phyloP scores from a whole-genome alignment of 306 rosid genomes.

The Prosopis cineraria region DNA sequence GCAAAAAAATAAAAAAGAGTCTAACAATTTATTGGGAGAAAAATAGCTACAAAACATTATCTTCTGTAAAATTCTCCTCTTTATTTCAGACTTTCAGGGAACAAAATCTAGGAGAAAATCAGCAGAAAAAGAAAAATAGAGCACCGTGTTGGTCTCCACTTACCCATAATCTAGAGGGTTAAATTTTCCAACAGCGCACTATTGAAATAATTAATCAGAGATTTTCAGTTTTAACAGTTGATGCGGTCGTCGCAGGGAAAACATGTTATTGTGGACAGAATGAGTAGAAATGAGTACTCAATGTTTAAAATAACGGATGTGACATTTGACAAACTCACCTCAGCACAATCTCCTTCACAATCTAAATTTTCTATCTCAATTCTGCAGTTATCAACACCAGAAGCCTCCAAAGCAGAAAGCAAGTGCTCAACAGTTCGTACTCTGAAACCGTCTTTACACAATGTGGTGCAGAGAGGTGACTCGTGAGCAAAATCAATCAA shows the following conservation, averaged over 20 bases:
- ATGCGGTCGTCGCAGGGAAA: not conserved
- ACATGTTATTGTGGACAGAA: not conserved
- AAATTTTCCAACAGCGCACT: too few relatives aligned
- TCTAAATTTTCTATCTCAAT: slow-evolving; percentile 58
- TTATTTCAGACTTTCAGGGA: not conserved
- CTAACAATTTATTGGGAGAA: too few relatives aligned
- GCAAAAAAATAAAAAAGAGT: not conserved
- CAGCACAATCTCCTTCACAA: slow-evolving; percentile 49
- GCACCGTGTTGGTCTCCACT: not conserved
- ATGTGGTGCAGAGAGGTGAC: slow-evolving; percentile 81
- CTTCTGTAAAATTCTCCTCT: not conserved
- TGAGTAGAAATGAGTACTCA: not conserved
- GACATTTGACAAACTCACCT: slow-evolving; percentile 46
- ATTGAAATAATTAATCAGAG: too few relatives aligned
- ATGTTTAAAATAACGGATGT: not conserved
- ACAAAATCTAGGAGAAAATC: not conserved
- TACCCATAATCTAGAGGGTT: too few relatives aligned
- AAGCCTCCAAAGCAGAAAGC: slow-evolving; percentile 88
- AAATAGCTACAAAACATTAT: too few relatives aligned
- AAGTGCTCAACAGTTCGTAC: slow-evolving; percentile 87
- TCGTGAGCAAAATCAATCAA: slow-evolving; percentile 57
- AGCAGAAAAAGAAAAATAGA: too few relatives aligned
- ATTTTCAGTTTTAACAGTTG: not conserved
- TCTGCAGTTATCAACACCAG: slow-evolving; percentile 90
- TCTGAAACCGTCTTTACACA: slow-evolving; percentile 62